These are phyloP conservation scores for Choiromyces venosus DNA, from an alignment of 495 filamentous ascomycete genomes.

Conservation along the genomic window DNA sequence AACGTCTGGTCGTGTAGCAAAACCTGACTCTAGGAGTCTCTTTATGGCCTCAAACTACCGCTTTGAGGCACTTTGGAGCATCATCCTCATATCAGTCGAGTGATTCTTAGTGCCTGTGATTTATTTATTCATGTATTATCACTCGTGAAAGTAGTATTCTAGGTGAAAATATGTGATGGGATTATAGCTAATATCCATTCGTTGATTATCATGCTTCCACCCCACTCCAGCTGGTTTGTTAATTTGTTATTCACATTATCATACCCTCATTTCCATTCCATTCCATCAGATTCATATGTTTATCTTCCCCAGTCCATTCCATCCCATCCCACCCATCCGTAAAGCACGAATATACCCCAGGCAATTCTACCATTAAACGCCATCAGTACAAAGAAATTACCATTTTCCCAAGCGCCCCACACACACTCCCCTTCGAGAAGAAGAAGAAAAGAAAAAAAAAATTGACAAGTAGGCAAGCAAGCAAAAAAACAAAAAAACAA, in stretches of 20 bases:
- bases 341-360: neutral
- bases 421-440: neutral
- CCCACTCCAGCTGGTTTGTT: neutral
- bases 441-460: slow-evolving; percentile 5
- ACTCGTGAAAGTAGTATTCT: neutral
- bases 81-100: too few species aligned
- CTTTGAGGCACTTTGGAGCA: too few species aligned
- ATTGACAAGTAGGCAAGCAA: neutral
- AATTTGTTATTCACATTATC: neutral
- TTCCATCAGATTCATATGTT: neutral
- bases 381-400: neutral
- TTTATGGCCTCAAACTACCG: too few species aligned
- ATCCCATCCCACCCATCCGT: neutral
- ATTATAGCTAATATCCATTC: neutral
- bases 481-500: neutral
- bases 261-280: neutral
- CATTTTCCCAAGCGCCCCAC: slow-evolving; percentile 13
- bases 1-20: too few species aligned
- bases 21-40: too few species aligned
- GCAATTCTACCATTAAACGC: slow-evolving; percentile 7
- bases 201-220: neutral
- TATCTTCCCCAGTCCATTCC: neutral
- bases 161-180: neutral
- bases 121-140: neutral
- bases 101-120: neutral